These are phyloP conservation scores for Penicillium olsonii DNA, from an alignment of 2,329 filamentous ascomycete species.

Conservation along the genomic window DNA sequence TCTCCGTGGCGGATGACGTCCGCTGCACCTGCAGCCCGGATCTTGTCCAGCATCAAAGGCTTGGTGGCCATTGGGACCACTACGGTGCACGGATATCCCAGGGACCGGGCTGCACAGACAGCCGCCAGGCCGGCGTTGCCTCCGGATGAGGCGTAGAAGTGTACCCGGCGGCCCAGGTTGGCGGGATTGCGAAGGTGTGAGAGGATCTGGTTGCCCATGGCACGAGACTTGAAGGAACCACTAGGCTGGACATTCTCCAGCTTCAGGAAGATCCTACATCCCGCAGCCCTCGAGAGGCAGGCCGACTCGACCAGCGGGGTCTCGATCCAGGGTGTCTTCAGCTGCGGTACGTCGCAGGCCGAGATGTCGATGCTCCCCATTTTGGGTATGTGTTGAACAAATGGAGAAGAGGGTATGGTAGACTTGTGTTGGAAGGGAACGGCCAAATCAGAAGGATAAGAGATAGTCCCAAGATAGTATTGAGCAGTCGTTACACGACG, in stretches of 20 bases:
- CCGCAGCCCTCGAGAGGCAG: conserved; percentile 67
- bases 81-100: conserved; percentile 70
- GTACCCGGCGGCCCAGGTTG: conserved; percentile 48
- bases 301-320: conserved; percentile 71
- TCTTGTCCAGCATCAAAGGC: conserved; percentile 69
- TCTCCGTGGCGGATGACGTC: conserved; percentile 69
- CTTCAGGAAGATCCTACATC: conserved; percentile 82
- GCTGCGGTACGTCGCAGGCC: conserved; percentile 24
- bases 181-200: conserved; percentile 47
- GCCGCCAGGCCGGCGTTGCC: conserved; percentile 85
- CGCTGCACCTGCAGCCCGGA: conserved; percentile 64
- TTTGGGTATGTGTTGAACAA: conserved; percentile 20
- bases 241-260: conserved; percentile 82
- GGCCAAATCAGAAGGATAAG: conserved; percentile 6
- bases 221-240: conserved; percentile 81
- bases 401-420: background rate
- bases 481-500: conserved; percentile 13
- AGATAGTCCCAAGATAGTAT: conserved; percentile 14
- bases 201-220: conserved; percentile 71
- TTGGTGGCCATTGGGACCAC: conserved; percentile 70
- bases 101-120: conserved; percentile 67
- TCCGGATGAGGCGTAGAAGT: conserved; percentile 79
- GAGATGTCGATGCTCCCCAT: conserved; percentile 40
- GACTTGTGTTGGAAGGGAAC: conserved; percentile 4
- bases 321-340: conserved; percentile 63